Conservation (phyloP, 768 basidiomycete species). For the Suillus hirtellus region DNA sequence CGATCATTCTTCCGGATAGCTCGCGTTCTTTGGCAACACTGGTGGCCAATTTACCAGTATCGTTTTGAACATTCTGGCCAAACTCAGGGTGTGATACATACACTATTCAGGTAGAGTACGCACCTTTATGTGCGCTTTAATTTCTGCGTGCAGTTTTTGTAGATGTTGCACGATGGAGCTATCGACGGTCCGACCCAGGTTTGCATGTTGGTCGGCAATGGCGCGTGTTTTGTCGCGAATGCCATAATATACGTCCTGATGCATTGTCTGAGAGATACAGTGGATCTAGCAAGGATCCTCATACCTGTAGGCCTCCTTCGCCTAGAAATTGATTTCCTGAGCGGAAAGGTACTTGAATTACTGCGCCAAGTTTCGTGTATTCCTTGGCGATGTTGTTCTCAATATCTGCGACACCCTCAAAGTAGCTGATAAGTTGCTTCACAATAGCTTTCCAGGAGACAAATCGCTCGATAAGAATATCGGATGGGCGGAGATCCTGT, state of each 20-base stretch:
- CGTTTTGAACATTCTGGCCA: slow-evolving; percentile 85
- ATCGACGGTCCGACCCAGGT: slow-evolving; percentile 94
- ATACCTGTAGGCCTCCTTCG: slow-evolving; percentile 89
- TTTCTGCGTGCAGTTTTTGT: slow-evolving; percentile 90
- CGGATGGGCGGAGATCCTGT: slow-evolving; percentile 88
- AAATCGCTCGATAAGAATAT: slow-evolving; percentile 95
- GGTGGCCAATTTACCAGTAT: slow-evolving; percentile 89
- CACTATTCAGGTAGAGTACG: slow-evolving; percentile 9
- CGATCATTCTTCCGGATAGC: slow-evolving; percentile 78
- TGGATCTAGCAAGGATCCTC: slow-evolving; percentile 17
- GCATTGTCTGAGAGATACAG: neutral
- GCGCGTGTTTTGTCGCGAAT: slow-evolving; percentile 91
- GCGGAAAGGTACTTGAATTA: slow-evolving; percentile 96
- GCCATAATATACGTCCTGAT: slow-evolving; percentile 85
- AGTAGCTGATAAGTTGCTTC: slow-evolving; percentile 93
- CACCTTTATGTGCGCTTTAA: slow-evolving; percentile 97
- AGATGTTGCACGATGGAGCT: slow-evolving; percentile 97
- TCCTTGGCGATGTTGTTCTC: slow-evolving; percentile 94
- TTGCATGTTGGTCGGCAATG: slow-evolving; percentile 96
- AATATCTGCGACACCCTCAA: slow-evolving; percentile 84
- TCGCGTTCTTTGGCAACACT: slow-evolving; percentile 93
- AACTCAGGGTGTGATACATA: neutral
- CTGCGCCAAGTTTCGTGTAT: slow-evolving; percentile 88
- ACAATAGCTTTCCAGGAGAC: slow-evolving; percentile 95
- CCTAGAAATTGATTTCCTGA: slow-evolving; percentile 97